Evolutionary conservation across 345 rosid genomes (phyloP), one percentile per base, ranked within the genome.

Genomic region (Reutealis trisperma): DNA sequence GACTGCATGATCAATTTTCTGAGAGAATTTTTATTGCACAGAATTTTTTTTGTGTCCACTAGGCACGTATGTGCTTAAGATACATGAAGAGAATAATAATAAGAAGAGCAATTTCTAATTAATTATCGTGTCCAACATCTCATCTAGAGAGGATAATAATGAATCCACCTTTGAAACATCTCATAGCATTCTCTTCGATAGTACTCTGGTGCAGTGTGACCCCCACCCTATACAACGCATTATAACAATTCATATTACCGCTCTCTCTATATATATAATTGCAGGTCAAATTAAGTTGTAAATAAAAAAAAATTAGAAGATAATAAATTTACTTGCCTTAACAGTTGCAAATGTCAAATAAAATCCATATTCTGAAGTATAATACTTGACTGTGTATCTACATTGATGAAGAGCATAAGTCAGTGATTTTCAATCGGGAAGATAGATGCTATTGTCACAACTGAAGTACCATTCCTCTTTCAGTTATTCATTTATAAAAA

Each of bases 151-250:
- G 86, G 86, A 73, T 83, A 77, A 59, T 77, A 77, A 75, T 80
- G 86, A 47, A 80, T 67, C 86, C 86, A 84, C 5, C 86, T 71
- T 15, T 42, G 13, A 63, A 84, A 84, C 86, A 84, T 80, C 30
- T 80, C 65, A 47, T 70, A 84, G 22, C 86, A 84, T 68, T 78
- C 74, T 62, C 69, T 61, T 4, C 82, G 83, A 2, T 77, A 34
- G 61, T 70, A 84, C 42, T 80, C 86, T 5, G 81, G 77, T 32
- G 86, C 77, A 1, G 82, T 57, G 51, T 84, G 82, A 41, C 86
- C 84, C 6, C 77, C 82, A 45, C 86, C 86, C 86, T 84, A 55
- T 0, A 62, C 15, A 27, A 54, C n/a, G 2, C 13, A 42, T 5
- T 34, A 44, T 7, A 58, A 3, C 27, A 14, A 16, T 14, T 54